These are phyloP conservation scores for Lumnitzera littorea DNA, from an alignment of 345 rosid species.

Conservation along the genomic window DNA sequence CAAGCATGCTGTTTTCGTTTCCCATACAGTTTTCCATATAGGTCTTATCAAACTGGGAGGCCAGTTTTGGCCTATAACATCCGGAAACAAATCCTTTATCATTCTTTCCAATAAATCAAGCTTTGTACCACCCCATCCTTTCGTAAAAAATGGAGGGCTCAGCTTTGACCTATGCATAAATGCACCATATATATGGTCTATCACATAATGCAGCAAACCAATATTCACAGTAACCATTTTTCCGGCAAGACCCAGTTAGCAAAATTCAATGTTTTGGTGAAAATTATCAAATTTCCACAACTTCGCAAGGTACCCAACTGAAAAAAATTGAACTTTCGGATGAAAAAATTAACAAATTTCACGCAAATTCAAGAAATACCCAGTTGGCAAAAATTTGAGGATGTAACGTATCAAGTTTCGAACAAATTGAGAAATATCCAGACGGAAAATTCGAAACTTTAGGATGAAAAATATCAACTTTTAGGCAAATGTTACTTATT, in stretches of 20 bases:
- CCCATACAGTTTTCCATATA: constrained; percentile 90
- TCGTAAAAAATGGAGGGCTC: constrained; percentile 77
- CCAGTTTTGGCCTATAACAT: constrained; percentile 57
- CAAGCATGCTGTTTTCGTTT: constrained; percentile 55
- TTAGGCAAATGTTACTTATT: no score
- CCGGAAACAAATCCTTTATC: constrained; percentile 69
- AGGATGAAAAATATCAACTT: no score
- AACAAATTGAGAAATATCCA: no score
- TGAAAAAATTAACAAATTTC: no score
- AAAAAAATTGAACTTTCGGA: no score
- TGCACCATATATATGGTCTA: constrained; percentile 92
- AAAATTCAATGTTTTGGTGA: no score
- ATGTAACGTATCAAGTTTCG: no score
- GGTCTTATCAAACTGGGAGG: constrained; percentile 69
- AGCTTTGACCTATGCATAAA: constrained; percentile 79
- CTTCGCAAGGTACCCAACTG: no score
- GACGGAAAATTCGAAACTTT: no score
- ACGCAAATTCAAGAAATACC: no score
- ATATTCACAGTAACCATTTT: constrained; percentile 74
- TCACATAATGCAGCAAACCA: constrained; percentile 84
- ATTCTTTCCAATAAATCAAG: constrained; percentile 79
- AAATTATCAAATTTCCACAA: no score
- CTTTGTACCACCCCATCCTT: constrained; percentile 94
- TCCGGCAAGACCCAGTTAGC: background rate
- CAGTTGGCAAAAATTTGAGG: no score